Evolutionary conservation across 2,329 filamentous ascomycete genomes (phyloP), one percentile per base, ranked within the genome.

Genomic region (Neurospora sp.): DNA sequence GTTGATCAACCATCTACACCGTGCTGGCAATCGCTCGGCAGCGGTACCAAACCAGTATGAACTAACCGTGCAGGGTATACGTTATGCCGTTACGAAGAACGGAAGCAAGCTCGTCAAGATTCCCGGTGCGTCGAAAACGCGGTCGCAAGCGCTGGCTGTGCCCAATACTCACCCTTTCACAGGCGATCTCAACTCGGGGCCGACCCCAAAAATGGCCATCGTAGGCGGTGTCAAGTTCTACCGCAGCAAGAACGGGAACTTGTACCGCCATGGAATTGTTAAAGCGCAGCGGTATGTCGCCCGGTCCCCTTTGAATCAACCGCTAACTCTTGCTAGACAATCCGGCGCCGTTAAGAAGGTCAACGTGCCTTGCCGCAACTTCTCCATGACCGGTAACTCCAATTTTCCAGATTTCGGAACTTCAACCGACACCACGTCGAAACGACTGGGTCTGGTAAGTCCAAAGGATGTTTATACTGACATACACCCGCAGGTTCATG

Each of bases 191-290:
- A 87, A 89, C 76, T 83, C 86, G 43, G 84, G 87, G 68, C 83
- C 85, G 66, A 96, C 93, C 2, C 93, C 93, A 0, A 96, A 93
- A 80, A 87, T 85, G 73, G 86, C 90, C 52, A 82, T 83, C 6
- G 83, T 97, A 71, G 92, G 91, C 68, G 92, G 92, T 57, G 91
- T 97, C 75, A 89, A 87, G 73, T 97, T 97, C 78, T 86, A 92
- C 76, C 88, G 93, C 74, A 97, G 92, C 80, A 96, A 95, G 79
- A 91, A 90, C 75, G 93, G 93, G 72, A 97, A 97, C 75, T 86
- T 97, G 36, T 91, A 94, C 77, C 90, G 92, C 69, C 86, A 91
- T 76, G 89, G 91, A 73, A 85, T 93, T 69, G 86, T 95, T 71
- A 89, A 90, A 78, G 89, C 89, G 72, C 91, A 92, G 79, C 89